Base-by-base conservation (phyloP, 2,329 filamentous ascomycete species). In the Cercospora nicotianae region DNA sequence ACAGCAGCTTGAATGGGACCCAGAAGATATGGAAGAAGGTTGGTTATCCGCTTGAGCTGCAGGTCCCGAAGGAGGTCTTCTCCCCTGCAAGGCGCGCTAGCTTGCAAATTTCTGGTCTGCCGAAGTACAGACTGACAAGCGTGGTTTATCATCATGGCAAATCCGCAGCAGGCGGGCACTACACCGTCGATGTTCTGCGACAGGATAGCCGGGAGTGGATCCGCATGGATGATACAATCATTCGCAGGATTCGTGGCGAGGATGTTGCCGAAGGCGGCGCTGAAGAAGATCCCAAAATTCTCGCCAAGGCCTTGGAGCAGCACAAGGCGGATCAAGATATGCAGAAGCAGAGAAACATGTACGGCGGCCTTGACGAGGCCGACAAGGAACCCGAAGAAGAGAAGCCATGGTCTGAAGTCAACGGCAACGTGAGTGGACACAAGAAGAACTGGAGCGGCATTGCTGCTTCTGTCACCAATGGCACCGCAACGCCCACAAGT, bases 11-110 rank as follows among this genome's bases (percentile, higher is more conserved):
- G 33, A 91, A 90, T 55, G 93, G 93, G 26, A 96, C 93, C 0
- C 91, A 97, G 76, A 99, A 99, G 84, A 96, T 98, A 71, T 97
- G 94, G 92, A 99, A 98, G 83, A 96, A 94, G 82, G 86, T 99
- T 67, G 94, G 93, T 20, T 99, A 99, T 76, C 95, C 95, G 0
- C 83, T 99, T 30, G 94, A 98, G 76, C 85, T 99, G 61, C 94
- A 98, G 78, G 93, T 99, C 70, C 95, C 95, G 0, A 91, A 90
- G 66, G 94, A 98, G 77, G 91, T 93, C 9, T 91, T 99, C 75
- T 90, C 93, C 10, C 88, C 90, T 31, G 87, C 90, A 75, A 91
- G 89, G 78, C 88, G 91, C 63, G 89, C 88, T 72, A 85, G 85
- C 55, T 83, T 91, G 70, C 63, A 65, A 63, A 65, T 68, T 3